phyloP scores from a whole-genome alignment of 2,329 filamentous ascomycete species.

The Talaromyces sp. region DNA sequence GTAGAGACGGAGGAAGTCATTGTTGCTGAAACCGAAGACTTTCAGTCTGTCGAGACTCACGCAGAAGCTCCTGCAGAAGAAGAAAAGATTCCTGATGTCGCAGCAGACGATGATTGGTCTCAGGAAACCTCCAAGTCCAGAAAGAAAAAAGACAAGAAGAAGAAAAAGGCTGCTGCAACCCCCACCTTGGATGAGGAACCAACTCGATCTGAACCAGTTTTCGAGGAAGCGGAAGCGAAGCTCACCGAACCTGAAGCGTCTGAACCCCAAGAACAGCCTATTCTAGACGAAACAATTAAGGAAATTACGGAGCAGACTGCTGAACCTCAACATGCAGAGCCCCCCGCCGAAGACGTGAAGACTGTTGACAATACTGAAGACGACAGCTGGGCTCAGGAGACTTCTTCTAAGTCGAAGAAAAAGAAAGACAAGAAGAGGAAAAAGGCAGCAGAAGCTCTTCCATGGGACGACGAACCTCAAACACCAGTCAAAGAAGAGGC shows the following conservation, averaged over 20 bases:
- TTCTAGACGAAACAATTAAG: not conserved
- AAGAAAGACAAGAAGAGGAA: constrained; percentile 42
- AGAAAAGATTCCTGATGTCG: not conserved
- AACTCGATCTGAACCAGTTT: not conserved
- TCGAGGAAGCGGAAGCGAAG: not conserved
- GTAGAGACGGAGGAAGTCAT: not conserved
- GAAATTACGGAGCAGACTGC: not conserved
- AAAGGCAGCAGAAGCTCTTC: not conserved
- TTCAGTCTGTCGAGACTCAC: not conserved
- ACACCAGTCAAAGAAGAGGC: not conserved
- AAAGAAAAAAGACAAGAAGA: constrained; percentile 40
- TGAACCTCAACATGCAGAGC: not conserved
- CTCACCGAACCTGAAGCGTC: not conserved
- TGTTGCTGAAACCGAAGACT: not conserved
- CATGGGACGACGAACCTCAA: constrained; percentile 25
- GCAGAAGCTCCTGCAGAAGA: not conserved
- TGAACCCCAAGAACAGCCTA: not conserved
- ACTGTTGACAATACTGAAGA: not conserved
- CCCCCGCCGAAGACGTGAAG: not conserved
- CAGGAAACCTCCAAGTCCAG: constrained; percentile 23
- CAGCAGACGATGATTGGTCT: not conserved
- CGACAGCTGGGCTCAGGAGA: not conserved
- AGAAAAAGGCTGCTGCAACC: constrained; percentile 22
- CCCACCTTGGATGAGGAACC: not conserved
- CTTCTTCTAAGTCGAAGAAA: constrained; percentile 25